These are phyloP conservation scores for Mucor mucedo DNA, from an alignment of 371 early-diverging fungal species.

Conservation along the genomic window DNA sequence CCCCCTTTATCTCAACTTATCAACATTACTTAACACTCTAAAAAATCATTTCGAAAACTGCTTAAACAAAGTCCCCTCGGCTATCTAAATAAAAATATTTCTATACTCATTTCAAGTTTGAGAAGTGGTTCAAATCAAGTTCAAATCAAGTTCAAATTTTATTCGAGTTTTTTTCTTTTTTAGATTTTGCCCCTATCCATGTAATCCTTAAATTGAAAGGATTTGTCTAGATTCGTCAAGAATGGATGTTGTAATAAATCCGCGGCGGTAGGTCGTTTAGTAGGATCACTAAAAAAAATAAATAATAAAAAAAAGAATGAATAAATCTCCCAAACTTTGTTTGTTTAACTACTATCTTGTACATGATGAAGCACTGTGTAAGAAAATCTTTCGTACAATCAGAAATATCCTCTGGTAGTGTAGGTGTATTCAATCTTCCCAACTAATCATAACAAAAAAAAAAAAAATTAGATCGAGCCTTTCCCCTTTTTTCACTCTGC, in stretches of 20 bases:
- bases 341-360: constrained; percentile 14
- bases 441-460: constrained; percentile 28
- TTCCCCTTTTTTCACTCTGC: no score
- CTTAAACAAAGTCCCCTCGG: no score
- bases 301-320: not conserved
- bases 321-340: not conserved
- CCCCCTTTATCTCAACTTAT: no score
- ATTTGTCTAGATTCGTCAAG: constrained; percentile 39
- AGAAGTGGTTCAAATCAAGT: constrained; percentile 12
- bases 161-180: constrained; percentile 8
- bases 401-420: constrained; percentile 70
- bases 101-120: no score
- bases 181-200: constrained; percentile 36
- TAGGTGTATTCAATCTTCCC: constrained; percentile 64
- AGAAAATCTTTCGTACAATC: constrained; percentile 69
- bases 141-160: constrained; percentile 13
- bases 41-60: no score
- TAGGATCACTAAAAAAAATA: constrained; percentile 57
- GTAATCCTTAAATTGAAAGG: constrained; percentile 56
- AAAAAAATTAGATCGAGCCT: not conserved
- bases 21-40: no score
- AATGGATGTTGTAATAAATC: constrained; percentile 62
- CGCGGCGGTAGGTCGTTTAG: constrained; percentile 66
- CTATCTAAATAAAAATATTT: no score
- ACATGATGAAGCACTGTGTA: constrained; percentile 69